phyloP scores from a whole-genome alignment of 2,329 filamentous ascomycete species.

The Diaporthe sp. region DNA sequence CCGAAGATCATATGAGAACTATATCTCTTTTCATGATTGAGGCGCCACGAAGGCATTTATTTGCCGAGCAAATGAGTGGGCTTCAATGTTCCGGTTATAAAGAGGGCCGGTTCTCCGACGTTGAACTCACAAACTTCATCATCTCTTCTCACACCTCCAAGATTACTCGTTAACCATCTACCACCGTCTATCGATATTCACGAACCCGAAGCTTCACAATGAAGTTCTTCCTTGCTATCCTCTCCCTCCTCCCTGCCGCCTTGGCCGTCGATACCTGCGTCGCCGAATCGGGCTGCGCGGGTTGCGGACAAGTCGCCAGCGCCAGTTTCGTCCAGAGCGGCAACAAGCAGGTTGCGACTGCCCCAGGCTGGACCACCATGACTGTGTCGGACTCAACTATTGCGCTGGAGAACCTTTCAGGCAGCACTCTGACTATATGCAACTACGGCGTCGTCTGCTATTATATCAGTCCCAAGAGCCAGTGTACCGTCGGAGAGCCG shows the following conservation, averaged over 20 bases:
- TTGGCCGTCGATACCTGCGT: not conserved
- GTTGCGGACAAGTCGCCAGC: slow-evolving; percentile 7
- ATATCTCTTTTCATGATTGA: not conserved
- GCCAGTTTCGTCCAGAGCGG: not conserved
- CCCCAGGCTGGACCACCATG: slow-evolving; percentile 1
- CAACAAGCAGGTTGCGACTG: not conserved
- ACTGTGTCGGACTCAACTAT: not conserved
- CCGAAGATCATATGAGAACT: not conserved
- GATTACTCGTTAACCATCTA: not conserved
- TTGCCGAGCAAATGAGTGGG: not conserved
- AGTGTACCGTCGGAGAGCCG: not conserved
- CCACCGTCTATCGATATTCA: not conserved
- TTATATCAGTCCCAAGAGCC: not conserved
- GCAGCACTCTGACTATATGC: not conserved
- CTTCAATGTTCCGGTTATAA: not conserved
- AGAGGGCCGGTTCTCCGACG: not conserved
- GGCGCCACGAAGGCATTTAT: not conserved
- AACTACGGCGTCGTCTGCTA: not conserved
- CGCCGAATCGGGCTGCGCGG: slow-evolving; percentile 5
- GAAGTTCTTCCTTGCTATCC: not conserved
- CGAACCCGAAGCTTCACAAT: not conserved
- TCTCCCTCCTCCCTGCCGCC: not conserved
- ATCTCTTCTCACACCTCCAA: not conserved
- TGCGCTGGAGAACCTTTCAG: not conserved
- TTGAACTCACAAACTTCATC: not conserved